A percentile compares a stretch with the other conserved stretches of the same genome.
phyloP scores from a whole-genome alignment of 1,139 yeast species.

The Nakaseomyces kungkrabaensis region DNA sequence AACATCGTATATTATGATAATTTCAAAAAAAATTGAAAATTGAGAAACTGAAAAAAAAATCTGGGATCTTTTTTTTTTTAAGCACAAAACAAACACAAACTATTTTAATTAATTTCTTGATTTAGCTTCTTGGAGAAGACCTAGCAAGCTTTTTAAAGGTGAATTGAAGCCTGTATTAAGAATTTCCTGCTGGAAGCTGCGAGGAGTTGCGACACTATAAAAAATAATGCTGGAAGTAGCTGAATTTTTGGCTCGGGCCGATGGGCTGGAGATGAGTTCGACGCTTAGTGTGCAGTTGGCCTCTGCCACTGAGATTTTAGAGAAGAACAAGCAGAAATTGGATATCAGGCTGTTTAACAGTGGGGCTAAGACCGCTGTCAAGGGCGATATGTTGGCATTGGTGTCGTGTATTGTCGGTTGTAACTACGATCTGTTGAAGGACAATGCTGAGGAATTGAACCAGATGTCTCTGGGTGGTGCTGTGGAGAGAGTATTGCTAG shows the following conservation, averaged over 20 bases:
- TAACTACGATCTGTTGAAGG: slow-evolving; percentile 1
- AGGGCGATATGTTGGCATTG: not conserved
- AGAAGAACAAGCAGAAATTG: not conserved
- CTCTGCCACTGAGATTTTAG: not conserved
- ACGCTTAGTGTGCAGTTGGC: not conserved
- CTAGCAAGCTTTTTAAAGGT: no score
- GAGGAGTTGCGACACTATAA: no score
- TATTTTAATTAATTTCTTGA: no score
- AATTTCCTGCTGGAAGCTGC: no score
- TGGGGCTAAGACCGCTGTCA: not conserved
- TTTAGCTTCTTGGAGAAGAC: no score
- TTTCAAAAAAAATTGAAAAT: no score
- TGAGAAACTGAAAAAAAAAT: no score
- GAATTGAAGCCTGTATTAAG: no score
- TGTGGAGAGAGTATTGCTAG: not conserved
- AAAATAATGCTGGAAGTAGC: not conserved
- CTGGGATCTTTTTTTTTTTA: no score
- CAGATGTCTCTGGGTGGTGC: not conserved
- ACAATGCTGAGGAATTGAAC: not conserved
- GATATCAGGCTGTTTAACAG: not conserved
- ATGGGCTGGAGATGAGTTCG: not conserved
- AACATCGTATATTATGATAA: no score
- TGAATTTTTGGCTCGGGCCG: not conserved
- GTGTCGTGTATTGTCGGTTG: not conserved
- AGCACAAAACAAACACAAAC: no score